Base-by-base conservation (phyloP, 2,329 filamentous ascomycete genomes). In the Diplocarpon mali region DNA sequence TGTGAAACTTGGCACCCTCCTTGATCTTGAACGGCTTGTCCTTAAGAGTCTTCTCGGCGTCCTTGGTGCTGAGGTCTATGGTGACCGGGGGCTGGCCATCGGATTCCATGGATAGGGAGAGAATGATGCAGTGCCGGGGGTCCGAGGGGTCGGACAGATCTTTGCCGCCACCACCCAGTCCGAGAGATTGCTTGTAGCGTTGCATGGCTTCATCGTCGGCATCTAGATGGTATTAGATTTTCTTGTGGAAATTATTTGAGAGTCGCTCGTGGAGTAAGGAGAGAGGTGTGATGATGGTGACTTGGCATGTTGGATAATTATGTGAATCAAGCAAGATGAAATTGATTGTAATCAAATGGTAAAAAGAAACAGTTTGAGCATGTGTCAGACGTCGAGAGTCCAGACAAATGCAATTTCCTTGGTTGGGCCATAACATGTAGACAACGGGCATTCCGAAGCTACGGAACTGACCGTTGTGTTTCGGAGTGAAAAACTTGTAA, bases 1-100 rank as follows among this genome's bases (percentile, higher is more conserved):
- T 96, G 67, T 84, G 86, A 71, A 96, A 98, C 57, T 79, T 83
- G 57, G 83, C 78, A 44, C 87, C 88, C 67, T 96, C 92, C 75
- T 96, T 98, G 72, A 98, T 95, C 62, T 78, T 90, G 72, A 98
- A 98, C 12, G 92, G 92, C 64, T 92, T 83, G 62, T 86, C 75
- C 71, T 94, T 94, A 54, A 98, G 81, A 12, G 74, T 76, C 3
- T 76, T 71, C 60, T 95, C 75, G 50, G 85, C 80, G 47, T 81
- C 85, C 16, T 84, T 74, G 7, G 75, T 66, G 46, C 80, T 83
- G 35, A 96, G 79, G 61, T 96, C 87, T 66, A 98, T 90, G 57
- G 83, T 83, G 59, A 95, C 90, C 59, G 94, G 85, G 6, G 72
- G 63, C 40, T 88, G 88, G 48, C 86, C 90, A 53, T 83, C 75